Base-by-base conservation (phyloP, 2,329 filamentous ascomycete species). In the Alternaria angustiovoidea region DNA sequence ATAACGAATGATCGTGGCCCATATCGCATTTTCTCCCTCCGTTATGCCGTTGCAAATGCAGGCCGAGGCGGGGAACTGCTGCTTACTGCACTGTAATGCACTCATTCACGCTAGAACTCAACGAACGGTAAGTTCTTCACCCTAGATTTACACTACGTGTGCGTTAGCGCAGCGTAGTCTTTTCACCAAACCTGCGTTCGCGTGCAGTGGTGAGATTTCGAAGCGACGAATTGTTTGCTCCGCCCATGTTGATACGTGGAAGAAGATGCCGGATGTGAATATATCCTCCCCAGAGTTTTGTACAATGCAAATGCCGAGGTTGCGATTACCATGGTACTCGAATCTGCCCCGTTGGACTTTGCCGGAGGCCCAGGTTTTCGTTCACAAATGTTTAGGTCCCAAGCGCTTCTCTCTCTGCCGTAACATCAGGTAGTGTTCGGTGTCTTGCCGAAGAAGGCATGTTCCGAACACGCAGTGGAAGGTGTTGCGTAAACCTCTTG, bases 161-260 rank as follows among this genome's bases (percentile, higher is more conserved):
- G 34, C 42, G 42, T 48, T 53, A 61, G 43, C 39, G 54, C 44
- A 53, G 48, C 42, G 48, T 49, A 44, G 38, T 44, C 39, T 44
- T 30, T 53, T 16, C 30, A 52, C 30, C 39, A 51, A 51, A 48
- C 41, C 46, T 30, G 39, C 34, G 49, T 22, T 28, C 22, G 41
- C 38, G 30, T 51, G 16, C 41, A 14, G 28, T 38, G 28, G 34
- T 36, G 51, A 43, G 36, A 44, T 12, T 24, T 12, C 14, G 16
- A 22, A 41, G 16, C 28, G 34, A 36, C n/a, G 26, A n/a, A 49
- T 24, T 49, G 30, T 49, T n/a, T 38, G 30, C 36, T 51, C 49
- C 36, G 36, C n/a, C 4, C 28, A 22, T n/a, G 20, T 20, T 49
- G 46, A 38, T 49, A 49, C 20, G 46, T 36, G 46, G 46, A n/a